Conservation (phyloP, 2,329 filamentous ascomycete genomes). For the Aureobasidium musti region DNA sequence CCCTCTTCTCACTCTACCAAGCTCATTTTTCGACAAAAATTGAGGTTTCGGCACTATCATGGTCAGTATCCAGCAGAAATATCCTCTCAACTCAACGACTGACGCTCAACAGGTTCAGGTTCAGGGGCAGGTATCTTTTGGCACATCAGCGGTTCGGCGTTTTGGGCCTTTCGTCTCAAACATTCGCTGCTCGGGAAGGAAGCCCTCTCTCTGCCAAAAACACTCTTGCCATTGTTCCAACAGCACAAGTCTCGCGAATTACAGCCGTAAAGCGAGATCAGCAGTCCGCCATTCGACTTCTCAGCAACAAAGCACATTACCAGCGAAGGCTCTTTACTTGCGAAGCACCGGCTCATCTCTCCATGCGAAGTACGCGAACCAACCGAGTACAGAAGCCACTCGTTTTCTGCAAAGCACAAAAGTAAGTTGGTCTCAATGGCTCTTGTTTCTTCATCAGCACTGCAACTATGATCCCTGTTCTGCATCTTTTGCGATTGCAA, state of each 20-base stretch:
- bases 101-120: slow-evolving; percentile 10
- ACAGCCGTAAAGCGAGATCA: slow-evolving; percentile 26
- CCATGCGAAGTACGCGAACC: slow-evolving; percentile 23
- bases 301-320: slow-evolving; percentile 8
- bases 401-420: neutral
- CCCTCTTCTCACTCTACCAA: neutral
- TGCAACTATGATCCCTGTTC: slow-evolving; percentile 19
- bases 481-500: neutral
- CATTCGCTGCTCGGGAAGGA: slow-evolving; percentile 3
- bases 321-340: slow-evolving; percentile 17
- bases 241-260: slow-evolving; percentile 15
- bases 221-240: neutral
- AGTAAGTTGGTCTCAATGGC: neutral
- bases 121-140: neutral
- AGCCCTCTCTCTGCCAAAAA: neutral
- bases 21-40: slow-evolving; percentile 1
- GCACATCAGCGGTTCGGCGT: neutral
- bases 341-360: slow-evolving; percentile 3
- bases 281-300: neutral
- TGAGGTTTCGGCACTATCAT: slow-evolving; percentile 22
- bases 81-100: neutral
- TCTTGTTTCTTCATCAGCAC: slow-evolving; percentile 1
- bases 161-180: neutral
- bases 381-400: neutral
- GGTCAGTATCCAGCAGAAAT: neutral